Base-by-base conservation (phyloP, 2,329 filamentous ascomycete species). In the Penicillium sp. region DNA sequence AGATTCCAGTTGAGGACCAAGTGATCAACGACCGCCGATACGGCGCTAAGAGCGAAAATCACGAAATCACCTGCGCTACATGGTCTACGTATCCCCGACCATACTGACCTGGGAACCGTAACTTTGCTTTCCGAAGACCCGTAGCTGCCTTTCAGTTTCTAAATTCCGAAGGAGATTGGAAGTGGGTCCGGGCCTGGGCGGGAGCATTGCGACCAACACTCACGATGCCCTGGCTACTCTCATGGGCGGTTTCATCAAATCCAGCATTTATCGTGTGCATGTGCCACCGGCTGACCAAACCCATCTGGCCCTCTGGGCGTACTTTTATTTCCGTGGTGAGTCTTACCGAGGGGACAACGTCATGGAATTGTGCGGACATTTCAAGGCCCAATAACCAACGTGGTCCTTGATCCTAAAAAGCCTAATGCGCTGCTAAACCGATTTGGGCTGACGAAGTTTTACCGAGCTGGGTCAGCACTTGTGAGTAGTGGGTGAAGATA, bases 31-130 rank as follows among this genome's bases (percentile, higher is more conserved):
- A 80, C 7, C 84, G 87, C 63, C 74, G 72, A 14, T 87, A 85
- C 64, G 76, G 83, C 2, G 73, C 77, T n/a, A 75, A 79, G 25
- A 77, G 79, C 16, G 82, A 85, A 54, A 81, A 82, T 22, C 82
- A 85, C 51, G 2, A 22, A n/a, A n/a, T n/a, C n/a, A n/a, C n/a
- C 73, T 85, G n/a, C 76, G 84, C 2, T 85, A 84, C 64, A 85
- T 85, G 81, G 74, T 79, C 44, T 84, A 84, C 54, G 73, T 74
- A 8, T 0, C 69, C 69, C 0, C 81, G 81, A 0, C 81, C n/a
- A 84, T 58, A 84, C 81, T 0, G 81, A 85, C 53, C 66, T 84
- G 0, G 81, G 81, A 0, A 79, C 78, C 0, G 71, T 83, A 0
- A 84, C 81, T 0, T 68, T 84, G 3, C 72, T 84, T 0, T 85